These are phyloP conservation scores for Tephrocybe sp. DNA, from an alignment of 768 basidiomycete species.

Conservation along the genomic window DNA sequence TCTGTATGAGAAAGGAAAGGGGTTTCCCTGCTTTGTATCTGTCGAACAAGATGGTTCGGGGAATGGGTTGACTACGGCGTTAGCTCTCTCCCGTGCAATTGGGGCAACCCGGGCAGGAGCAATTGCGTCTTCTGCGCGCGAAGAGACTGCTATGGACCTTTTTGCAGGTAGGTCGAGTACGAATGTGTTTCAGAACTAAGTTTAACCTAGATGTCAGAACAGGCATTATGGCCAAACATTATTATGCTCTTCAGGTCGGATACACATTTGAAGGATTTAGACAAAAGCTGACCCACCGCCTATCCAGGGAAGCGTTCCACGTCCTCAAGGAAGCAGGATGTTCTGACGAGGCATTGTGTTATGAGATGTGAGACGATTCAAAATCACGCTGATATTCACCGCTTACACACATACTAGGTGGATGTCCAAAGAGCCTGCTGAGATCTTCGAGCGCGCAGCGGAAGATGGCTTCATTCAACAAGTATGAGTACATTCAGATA, in stretches of 20 bases:
- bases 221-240: constrained; percentile 68
- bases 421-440: constrained; percentile 74
- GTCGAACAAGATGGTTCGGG: constrained; percentile 63
- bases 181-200: background rate
- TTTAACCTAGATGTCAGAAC: constrained; percentile 33
- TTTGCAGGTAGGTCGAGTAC: constrained; percentile 40
- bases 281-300: background rate
- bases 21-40: constrained; percentile 66
- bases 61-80: constrained; percentile 41
- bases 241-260: constrained; percentile 58
- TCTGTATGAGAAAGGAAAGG: constrained; percentile 56
- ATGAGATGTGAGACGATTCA: constrained; percentile 51
- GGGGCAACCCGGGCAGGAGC: constrained; percentile 66
- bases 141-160: constrained; percentile 67
- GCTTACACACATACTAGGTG: constrained; percentile 36
- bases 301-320: constrained; percentile 53
- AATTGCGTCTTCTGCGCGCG: constrained; percentile 59
- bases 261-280: background rate
- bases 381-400: background rate
- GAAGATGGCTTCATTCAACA: constrained; percentile 65
- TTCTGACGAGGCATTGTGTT: constrained; percentile 66
- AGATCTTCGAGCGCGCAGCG: constrained; percentile 67
- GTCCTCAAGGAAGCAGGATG: constrained; percentile 64
- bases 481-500: constrained; percentile 26
- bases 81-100: constrained; percentile 57